Evolutionary conservation across 192 early-diverging fungal species (phyloP).

Genomic region (Rhizophagus sp.): DNA sequence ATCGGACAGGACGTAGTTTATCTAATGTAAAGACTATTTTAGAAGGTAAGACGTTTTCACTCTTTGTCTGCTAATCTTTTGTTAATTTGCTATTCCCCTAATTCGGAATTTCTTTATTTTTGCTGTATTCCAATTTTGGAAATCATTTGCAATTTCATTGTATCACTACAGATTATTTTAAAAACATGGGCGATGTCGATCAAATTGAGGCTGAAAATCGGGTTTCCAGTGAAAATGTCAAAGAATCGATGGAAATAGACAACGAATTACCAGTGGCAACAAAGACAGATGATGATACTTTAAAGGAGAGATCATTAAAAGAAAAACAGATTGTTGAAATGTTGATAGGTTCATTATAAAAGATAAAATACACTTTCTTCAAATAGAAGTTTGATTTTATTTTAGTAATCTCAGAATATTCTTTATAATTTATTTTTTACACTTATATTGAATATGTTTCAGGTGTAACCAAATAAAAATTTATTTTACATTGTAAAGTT

Average conservation of each 20-base stretch:
- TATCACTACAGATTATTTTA: conserved; percentile 6
- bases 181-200: conserved; percentile 5
- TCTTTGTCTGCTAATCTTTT: not conserved
- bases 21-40: conserved; percentile 46
- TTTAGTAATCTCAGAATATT: not conserved
- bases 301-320: not conserved
- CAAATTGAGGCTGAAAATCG: not conserved
- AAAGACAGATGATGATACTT: not conserved
- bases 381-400: not conserved
- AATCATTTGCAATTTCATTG: not conserved
- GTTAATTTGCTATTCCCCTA: not conserved
- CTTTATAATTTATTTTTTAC: not conserved
- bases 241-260: not conserved
- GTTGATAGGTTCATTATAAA: conserved; percentile 15
- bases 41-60: conserved; percentile 39
- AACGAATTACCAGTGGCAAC: not conserved
- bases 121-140: conserved; percentile 23
- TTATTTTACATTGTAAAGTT: not conserved
- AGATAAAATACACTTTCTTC: not conserved
- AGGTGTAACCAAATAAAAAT: not conserved
- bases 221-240: not conserved
- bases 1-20: conserved; percentile 46
- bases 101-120: not conserved
- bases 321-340: conserved; percentile 1
- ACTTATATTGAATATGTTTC: not conserved